Conservation (phyloP, 2,329 filamentous ascomycete species). For the Lasiodiplodia citricola region DNA sequence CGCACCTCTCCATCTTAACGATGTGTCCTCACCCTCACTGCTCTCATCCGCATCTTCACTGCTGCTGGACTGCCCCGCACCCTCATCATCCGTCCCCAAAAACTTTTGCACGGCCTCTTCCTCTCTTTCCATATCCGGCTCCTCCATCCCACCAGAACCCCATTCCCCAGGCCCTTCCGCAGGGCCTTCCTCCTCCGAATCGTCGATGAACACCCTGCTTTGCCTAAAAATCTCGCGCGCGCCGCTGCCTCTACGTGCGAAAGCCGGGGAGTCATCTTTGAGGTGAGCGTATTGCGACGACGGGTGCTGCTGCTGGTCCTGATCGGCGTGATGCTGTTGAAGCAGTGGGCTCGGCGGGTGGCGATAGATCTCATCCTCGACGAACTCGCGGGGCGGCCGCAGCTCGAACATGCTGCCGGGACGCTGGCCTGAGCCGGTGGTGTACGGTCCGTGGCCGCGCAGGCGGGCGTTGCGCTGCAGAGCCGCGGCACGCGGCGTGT, state of each 20-base stretch:
- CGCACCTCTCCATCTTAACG: neutral
- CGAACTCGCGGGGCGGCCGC: conserved; percentile 35
- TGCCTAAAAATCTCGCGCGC: conserved; percentile 51
- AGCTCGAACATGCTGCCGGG: conserved; percentile 46
- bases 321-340: no score
- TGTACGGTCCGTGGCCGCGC: conserved; percentile 24
- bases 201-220: conserved; percentile 54
- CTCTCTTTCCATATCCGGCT: conserved; percentile 10
- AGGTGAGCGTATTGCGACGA: conserved; percentile 41
- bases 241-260: conserved; percentile 1
- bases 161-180: neutral
- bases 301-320: no score
- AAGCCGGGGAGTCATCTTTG: neutral
- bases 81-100: conserved; percentile 17
- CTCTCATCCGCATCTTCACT: conserved; percentile 18
- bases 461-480: conserved; percentile 23
- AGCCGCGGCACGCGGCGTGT: conserved; percentile 8
- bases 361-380: conserved; percentile 29
- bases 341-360: conserved; percentile 32
- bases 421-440: conserved; percentile 36
- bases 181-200: conserved; percentile 31
- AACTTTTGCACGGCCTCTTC: conserved; percentile 14
- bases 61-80: neutral
- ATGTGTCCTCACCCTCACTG: neutral
- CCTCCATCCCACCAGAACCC: neutral